These are phyloP conservation scores for Triglochin maritima DNA, from an alignment of 106 monocot genomes.

Conservation along the genomic window DNA sequence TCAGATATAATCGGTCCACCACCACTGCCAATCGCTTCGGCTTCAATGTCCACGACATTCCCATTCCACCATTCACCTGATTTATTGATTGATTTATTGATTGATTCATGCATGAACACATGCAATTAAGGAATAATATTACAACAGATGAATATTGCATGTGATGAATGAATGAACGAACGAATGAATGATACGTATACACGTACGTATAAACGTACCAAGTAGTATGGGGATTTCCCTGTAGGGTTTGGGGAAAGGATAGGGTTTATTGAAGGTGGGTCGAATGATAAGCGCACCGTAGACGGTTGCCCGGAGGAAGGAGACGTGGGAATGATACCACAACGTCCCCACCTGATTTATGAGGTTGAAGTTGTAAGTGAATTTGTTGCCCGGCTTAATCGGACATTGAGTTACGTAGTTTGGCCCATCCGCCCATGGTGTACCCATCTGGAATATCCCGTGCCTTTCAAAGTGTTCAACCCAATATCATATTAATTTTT, in stretches of 20 bases:
- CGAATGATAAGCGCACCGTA: constrained; percentile 53
- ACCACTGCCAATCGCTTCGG: constrained; percentile 20
- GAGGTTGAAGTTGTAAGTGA: constrained; percentile 58
- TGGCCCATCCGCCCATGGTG: constrained; percentile 63
- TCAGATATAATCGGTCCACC: constrained; percentile 27
- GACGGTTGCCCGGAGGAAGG: constrained; percentile 54
- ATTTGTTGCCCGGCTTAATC: constrained; percentile 36
- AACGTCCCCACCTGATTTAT: constrained; percentile 64
- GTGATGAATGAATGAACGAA: constrained; percentile 6
- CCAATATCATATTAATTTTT: background rate
- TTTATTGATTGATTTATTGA: background rate
- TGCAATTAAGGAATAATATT: background rate
- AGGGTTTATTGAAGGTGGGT: constrained; percentile 27
- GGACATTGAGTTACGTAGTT: constrained; percentile 75
- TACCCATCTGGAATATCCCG: constrained; percentile 51
- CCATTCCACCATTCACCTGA: constrained; percentile 84
- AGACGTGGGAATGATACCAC: constrained; percentile 86
- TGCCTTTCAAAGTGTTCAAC: constrained; percentile 29
- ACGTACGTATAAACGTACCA: constrained; percentile 11
- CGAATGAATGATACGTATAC: background rate
- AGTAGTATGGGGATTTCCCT: constrained; percentile 41
- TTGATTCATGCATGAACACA: too few species aligned
- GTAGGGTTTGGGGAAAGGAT: constrained; percentile 55
- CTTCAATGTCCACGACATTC: constrained; percentile 37
- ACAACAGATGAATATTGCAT: too few species aligned